A percentile compares a stretch with the other conserved stretches of the same genome.
Evolutionary conservation across 441 rosid species (phyloP).

Genomic region (Euphorbia corollata): DNA sequence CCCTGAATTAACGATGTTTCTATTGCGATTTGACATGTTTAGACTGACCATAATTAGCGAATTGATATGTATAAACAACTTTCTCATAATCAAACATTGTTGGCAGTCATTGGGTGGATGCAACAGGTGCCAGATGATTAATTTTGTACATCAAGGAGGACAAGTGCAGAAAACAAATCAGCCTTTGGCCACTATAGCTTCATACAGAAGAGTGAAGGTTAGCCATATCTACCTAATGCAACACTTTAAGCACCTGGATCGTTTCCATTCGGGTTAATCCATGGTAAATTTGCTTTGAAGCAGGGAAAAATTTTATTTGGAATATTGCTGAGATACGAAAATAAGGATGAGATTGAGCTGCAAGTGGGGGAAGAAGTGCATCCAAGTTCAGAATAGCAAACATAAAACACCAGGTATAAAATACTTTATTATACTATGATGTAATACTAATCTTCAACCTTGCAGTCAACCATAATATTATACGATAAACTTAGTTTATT

Average conservation of each 20-base stretch:
- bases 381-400: conserved; percentile 23
- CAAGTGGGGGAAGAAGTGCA: conserved; percentile 55
- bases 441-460: background rate
- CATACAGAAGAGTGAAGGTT: conserved; percentile 85
- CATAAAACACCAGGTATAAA: background rate
- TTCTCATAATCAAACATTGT: background rate
- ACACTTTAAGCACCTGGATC: no score
- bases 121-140: conserved; percentile 83
- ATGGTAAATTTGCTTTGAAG: conserved; percentile 16
- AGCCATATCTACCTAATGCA: background rate
- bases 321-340: conserved; percentile 49
- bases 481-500: background rate
- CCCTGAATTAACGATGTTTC: no score
- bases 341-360: conserved; percentile 13
- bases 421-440: background rate
- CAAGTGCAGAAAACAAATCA: conserved; percentile 61
- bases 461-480: background rate
- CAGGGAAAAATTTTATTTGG: conserved; percentile 96
- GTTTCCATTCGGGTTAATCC: background rate
- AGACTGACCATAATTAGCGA: no score
- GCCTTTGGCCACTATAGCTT: conserved; percentile 74
- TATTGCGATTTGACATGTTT: no score
- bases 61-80: background rate
- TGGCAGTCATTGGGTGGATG: conserved; percentile 82
- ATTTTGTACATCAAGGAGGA: conserved; percentile 44